These are phyloP conservation scores for Ogataea ganodermae DNA, from an alignment of 805 yeast species.

Conservation along the genomic window DNA sequence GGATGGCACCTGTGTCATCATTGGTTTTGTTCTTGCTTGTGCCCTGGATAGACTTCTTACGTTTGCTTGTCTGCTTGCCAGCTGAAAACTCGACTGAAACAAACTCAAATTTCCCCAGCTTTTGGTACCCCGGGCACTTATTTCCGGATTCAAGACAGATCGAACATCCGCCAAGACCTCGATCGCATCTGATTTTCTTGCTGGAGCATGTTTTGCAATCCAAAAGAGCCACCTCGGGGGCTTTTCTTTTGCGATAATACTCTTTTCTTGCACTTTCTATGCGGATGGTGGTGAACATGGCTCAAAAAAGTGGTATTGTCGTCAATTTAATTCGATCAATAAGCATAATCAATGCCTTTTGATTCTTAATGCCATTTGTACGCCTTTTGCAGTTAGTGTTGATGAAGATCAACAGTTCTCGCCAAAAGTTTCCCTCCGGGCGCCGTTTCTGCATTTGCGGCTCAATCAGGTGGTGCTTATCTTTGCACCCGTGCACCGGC, in stretches of 20 bases:
- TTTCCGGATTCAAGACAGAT: slow-evolving; percentile 1
- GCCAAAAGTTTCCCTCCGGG: too few species aligned
- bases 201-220: slow-evolving; percentile 7
- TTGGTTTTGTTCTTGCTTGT: too few species aligned
- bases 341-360: not conserved
- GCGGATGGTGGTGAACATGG: not conserved
- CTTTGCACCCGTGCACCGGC: not conserved
- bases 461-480: not conserved
- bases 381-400: not conserved
- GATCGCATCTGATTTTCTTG: not conserved
- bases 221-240: not conserved
- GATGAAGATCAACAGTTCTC: not conserved
- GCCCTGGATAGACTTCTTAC: not conserved
- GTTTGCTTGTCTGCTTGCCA: not conserved
- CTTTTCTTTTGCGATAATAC: slow-evolving; percentile 9
- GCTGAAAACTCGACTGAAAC: not conserved
- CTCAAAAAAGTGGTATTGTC: not conserved
- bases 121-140: slow-evolving; percentile 8
- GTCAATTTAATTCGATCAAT: not conserved
- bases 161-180: not conserved
- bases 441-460: not conserved
- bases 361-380: too few species aligned
- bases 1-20: too few species aligned
- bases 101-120: slow-evolving; percentile 1
- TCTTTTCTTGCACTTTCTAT: slow-evolving; percentile 7